These are phyloP conservation scores for Phytophthora pinifolia DNA, from an alignment of 352 stramenopile species.

Conservation along the genomic window DNA sequence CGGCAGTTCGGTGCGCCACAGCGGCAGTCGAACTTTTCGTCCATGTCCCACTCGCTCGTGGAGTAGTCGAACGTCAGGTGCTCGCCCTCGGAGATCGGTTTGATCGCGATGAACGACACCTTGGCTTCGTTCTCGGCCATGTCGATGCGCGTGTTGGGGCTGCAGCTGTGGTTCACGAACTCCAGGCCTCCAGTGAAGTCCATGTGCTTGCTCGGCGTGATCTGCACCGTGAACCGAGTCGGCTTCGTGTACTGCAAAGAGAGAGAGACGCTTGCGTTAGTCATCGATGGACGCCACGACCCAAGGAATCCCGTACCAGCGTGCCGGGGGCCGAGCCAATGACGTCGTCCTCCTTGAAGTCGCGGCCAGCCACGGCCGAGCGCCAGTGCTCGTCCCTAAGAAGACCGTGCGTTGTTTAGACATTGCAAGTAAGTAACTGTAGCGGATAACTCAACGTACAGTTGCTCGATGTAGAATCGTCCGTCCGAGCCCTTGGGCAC, in stretches of 20 bases:
- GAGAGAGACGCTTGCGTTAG: slow-evolving; percentile 5
- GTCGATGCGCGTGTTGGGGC: slow-evolving; percentile 80
- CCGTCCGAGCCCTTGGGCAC: slow-evolving; percentile 59
- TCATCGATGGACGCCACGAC: not conserved
- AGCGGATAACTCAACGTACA: slow-evolving; percentile 27
- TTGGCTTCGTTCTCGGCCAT: slow-evolving; percentile 70
- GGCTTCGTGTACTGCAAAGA: slow-evolving; percentile 46
- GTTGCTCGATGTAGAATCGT: slow-evolving; percentile 71
- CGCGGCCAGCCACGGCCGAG: slow-evolving; percentile 66
- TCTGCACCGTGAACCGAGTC: slow-evolving; percentile 85
- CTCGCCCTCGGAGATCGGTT: slow-evolving; percentile 68
- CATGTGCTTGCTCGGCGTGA: slow-evolving; percentile 77
- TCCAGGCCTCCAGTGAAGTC: slow-evolving; percentile 82
- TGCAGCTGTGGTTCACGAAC: slow-evolving; percentile 89
- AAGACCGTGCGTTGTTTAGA: not conserved
- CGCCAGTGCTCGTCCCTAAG: slow-evolving; percentile 69
- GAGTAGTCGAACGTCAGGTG: slow-evolving; percentile 89
- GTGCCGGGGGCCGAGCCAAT: slow-evolving; percentile 72
- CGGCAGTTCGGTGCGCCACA: slow-evolving; percentile 66
- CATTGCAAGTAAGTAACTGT: too few relatives aligned
- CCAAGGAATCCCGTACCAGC: slow-evolving; percentile 49
- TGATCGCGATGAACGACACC: slow-evolving; percentile 79
- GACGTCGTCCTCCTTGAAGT: slow-evolving; percentile 60
- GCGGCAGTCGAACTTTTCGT: slow-evolving; percentile 88
- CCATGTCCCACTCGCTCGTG: slow-evolving; percentile 92